Evolutionary conservation across 805 yeast species (phyloP), one percentile per base, ranked within the genome.

Genomic region (Metschnikowia lunata): DNA sequence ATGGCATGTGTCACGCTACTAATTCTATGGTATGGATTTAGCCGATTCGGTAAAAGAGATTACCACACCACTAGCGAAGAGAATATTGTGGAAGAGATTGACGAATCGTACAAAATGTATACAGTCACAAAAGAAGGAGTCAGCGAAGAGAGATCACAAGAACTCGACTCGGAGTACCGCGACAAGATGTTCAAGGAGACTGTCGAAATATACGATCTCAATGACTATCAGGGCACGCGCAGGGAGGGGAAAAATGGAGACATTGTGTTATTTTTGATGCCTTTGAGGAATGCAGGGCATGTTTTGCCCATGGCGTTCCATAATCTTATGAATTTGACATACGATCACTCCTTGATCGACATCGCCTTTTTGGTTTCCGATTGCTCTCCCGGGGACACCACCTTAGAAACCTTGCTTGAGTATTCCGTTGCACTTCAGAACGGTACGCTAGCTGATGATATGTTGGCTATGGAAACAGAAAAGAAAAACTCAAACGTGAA

Each of bases 271-370:
- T 65, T 88, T 40, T 72, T 83, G 48, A 76, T 88, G 57, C 96
- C 96, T 8, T 66, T 88, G 48, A 72, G 95, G 63, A 83, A 88
- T 57, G 95, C 96, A 0, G 85, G 79, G 55, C 71, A 75, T 27
- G 90, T 85, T 15, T 66, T 88, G 49, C 89, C 93, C 10, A 71
- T 87, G 71, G 88, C 89, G 74, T 87, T 88, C 67, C 82, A 83
- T 57, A 86, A 88, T 64, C 67, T 88, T 64, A 85, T 85, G 91
- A 87, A 88, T 62, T 69, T 88, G 64, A 86, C 95, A 1, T 88
- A 88, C 60, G 88, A 86, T 43, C 96, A 88, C 60, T 74, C 78
- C 23, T 66, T 86, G 50, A 83, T 88, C 42, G 96, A 88, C 64
- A 71, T 86, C 48, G 90, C 89, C 13, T 86, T 86, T 57, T 69